These are phyloP conservation scores for Luvunga scandens DNA, from an alignment of 345 rosid genomes.

Conservation along the genomic window DNA sequence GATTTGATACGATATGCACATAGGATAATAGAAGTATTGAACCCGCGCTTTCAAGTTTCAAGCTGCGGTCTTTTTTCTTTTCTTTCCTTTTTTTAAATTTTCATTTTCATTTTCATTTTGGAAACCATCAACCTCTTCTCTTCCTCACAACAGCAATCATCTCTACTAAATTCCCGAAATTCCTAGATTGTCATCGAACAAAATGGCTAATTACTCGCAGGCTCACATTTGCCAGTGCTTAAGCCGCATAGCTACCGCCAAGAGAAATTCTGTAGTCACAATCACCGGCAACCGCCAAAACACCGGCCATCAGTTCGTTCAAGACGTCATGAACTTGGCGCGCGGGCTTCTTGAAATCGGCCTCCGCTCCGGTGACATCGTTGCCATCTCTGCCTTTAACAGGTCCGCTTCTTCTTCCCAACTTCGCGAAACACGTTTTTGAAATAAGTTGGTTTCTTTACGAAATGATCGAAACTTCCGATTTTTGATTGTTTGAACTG, in stretches of 20 bases:
- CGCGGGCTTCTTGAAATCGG: slow-evolving; percentile 47
- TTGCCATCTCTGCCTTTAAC: slow-evolving; percentile 68
- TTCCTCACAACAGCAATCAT: not conserved
- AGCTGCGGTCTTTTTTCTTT: too few species aligned
- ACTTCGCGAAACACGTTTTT: not conserved
- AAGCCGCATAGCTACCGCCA: slow-evolving; percentile 46
- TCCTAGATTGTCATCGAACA: not conserved
- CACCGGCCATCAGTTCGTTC: slow-evolving; percentile 59
- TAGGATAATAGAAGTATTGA: too few species aligned
- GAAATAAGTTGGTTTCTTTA: not conserved
- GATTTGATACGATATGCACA: not conserved
- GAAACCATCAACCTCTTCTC: too few species aligned
- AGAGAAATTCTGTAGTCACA: slow-evolving; percentile 39
- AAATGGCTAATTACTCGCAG: slow-evolving; percentile 44
- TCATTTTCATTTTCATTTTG: too few species aligned
- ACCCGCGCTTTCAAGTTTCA: not conserved
- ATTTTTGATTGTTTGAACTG: not conserved
- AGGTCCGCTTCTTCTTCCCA: slow-evolving; percentile 34
- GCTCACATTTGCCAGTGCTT: slow-evolving; percentile 77
- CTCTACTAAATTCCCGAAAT: not conserved
- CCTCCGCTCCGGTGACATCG: slow-evolving; percentile 53
- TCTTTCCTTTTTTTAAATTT: too few species aligned
- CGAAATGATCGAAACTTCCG: not conserved
- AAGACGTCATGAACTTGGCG: slow-evolving; percentile 47
- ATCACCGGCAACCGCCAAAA: slow-evolving; percentile 42